phyloP scores from a whole-genome alignment of 371 early-diverging fungal genomes.

The Capillidium heterosporum region DNA sequence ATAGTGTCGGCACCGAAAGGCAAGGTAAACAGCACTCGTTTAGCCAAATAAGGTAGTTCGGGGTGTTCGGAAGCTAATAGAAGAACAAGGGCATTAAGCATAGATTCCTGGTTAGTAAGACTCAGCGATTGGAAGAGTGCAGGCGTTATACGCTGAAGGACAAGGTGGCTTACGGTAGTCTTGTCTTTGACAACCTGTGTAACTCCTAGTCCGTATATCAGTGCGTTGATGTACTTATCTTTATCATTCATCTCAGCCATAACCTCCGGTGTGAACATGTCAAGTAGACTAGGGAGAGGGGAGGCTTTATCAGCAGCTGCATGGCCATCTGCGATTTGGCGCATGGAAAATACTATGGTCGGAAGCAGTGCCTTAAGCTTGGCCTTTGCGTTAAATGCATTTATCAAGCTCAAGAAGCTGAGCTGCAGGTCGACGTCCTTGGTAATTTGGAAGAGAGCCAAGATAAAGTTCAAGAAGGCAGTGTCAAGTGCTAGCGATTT shows the following conservation, averaged over 20 bases:
- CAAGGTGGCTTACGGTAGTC: conserved; percentile 31
- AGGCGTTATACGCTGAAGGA: conserved; percentile 32
- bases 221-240: conserved; percentile 21
- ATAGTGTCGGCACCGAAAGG: not conserved
- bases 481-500: too few species aligned
- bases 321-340: not conserved
- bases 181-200: conserved; percentile 24
- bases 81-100: conserved; percentile 40
- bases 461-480: not conserved
- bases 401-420: not conserved
- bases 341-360: too few species aligned
- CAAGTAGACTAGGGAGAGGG: conserved; percentile 21
- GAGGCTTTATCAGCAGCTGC: conserved; percentile 12
- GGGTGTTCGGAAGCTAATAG: not conserved
- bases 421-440: not conserved
- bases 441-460: not conserved
- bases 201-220: conserved; percentile 26
- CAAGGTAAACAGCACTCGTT: not conserved
- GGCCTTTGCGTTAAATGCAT: not conserved
- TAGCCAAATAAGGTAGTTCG: not conserved
- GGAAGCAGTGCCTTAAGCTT: not conserved
- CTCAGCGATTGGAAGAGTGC: conserved; percentile 29
- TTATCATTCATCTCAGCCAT: conserved; percentile 22
- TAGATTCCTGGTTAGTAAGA: conserved; percentile 20
- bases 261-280: conserved; percentile 36